These are phyloP conservation scores for Picea sitchensis DNA, from an alignment of 75 land plant genomes.

Conservation along the genomic window DNA sequence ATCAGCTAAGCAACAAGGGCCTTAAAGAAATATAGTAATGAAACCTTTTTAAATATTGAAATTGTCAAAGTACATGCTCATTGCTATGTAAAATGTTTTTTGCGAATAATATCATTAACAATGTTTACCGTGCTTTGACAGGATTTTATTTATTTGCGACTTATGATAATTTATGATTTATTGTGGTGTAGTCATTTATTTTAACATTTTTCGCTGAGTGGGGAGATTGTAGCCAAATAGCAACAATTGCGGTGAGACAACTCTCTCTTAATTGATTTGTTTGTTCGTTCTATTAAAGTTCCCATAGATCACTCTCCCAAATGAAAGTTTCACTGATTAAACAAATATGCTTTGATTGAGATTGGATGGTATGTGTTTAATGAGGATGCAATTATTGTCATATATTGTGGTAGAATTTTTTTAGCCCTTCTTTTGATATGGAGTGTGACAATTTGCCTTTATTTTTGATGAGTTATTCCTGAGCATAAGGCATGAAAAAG, in stretches of 20 bases:
- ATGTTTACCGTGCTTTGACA: not conserved
- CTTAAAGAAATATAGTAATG: not conserved
- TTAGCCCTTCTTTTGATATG: no score
- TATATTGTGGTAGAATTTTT: no score
- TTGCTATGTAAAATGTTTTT: not conserved
- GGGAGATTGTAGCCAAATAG: slow-evolving; percentile 99
- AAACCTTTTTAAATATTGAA: not conserved
- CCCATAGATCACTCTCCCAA: no score
- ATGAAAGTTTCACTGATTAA: no score
- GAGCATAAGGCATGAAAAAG: no score
- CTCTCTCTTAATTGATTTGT: not conserved
- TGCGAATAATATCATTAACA: not conserved
- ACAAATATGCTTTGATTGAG: no score
- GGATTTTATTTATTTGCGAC: not conserved
- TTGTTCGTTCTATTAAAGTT: no score
- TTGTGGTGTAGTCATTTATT: slow-evolving; percentile 75
- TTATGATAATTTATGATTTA: not conserved
- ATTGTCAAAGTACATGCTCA: not conserved
- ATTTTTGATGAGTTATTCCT: no score
- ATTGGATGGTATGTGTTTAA: no score
- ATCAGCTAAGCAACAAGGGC: not conserved
- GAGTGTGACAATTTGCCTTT: no score
- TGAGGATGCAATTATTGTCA: no score
- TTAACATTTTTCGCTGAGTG: slow-evolving; percentile 95
- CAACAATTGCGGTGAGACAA: slow-evolving; percentile 91